Conservation (phyloP, 1,284 basidiomycete genomes). For the Dichomitus squalens region DNA sequence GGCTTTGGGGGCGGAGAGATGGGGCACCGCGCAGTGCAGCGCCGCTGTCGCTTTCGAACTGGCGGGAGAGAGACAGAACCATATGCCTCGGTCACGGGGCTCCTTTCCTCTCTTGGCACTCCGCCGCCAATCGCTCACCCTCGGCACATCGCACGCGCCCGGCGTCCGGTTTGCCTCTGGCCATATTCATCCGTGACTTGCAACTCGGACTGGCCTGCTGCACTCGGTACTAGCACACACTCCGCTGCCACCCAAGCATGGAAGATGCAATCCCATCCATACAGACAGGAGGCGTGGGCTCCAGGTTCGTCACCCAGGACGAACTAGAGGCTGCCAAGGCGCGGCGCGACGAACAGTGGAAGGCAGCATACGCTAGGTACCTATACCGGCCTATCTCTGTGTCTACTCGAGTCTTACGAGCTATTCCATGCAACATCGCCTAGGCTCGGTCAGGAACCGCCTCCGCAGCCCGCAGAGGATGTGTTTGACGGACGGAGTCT, state of each 20-base stretch:
- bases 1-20: neutral
- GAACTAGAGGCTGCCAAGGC: slow-evolving; percentile 81
- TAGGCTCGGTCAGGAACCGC: slow-evolving; percentile 87
- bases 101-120: neutral
- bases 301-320: slow-evolving; percentile 77
- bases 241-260: slow-evolving; percentile 25
- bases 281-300: slow-evolving; percentile 67
- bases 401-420: neutral
- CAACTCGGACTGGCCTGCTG: neutral
- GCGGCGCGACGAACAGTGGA: slow-evolving; percentile 86
- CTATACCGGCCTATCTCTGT: neutral
- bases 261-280: slow-evolving; percentile 63
- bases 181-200: neutral
- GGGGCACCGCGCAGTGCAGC: slow-evolving; percentile 17
- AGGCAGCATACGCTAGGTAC: slow-evolving; percentile 88
- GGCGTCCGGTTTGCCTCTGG: neutral
- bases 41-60: slow-evolving; percentile 13
- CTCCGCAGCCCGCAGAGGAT: slow-evolving; percentile 74
- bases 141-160: neutral
- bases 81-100: neutral
- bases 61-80: slow-evolving; percentile 7
- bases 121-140: neutral
- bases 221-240: neutral
- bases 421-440: slow-evolving; percentile 8
- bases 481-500: slow-evolving; percentile 86